These are phyloP conservation scores for Austroboletus olivaceoglutinosus DNA, from an alignment of 1,284 basidiomycete species.

Conservation along the genomic window DNA sequence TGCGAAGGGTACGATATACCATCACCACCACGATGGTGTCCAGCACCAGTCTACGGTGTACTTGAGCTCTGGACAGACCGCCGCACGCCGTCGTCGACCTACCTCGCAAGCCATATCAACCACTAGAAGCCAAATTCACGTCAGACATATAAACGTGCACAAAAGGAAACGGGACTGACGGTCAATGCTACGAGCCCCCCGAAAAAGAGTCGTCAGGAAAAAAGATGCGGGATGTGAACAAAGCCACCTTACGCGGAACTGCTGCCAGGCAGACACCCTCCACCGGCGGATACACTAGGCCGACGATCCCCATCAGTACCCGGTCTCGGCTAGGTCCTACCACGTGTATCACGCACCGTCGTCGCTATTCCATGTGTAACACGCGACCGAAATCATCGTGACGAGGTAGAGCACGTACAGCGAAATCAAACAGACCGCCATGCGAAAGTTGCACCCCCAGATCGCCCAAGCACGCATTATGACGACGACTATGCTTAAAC, in stretches of 20 bases:
- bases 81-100: neutral
- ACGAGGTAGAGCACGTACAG: constrained; percentile 6
- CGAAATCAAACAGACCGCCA: neutral
- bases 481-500: constrained; percentile 11
- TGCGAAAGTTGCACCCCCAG: constrained; percentile 10
- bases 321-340: neutral
- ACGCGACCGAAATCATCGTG: constrained; percentile 1
- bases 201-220: neutral
- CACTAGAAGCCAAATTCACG: constrained; percentile 2
- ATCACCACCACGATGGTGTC: constrained; percentile 10
- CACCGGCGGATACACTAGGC: neutral
- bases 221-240: neutral
- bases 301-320: neutral
- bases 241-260: constrained; percentile 4
- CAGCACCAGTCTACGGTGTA: constrained; percentile 5
- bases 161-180: constrained; percentile 1
- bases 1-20: constrained; percentile 6
- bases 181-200: neutral
- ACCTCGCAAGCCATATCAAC: constrained; percentile 10
- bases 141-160: neutral
- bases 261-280: constrained; percentile 1
- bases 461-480: constrained; percentile 15
- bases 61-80: neutral
- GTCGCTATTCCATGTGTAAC: constrained; percentile 1
- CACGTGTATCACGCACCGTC: neutral